Base-by-base conservation (phyloP, 2,329 filamentous ascomycete genomes). In the Grosmannia huntii region DNA sequence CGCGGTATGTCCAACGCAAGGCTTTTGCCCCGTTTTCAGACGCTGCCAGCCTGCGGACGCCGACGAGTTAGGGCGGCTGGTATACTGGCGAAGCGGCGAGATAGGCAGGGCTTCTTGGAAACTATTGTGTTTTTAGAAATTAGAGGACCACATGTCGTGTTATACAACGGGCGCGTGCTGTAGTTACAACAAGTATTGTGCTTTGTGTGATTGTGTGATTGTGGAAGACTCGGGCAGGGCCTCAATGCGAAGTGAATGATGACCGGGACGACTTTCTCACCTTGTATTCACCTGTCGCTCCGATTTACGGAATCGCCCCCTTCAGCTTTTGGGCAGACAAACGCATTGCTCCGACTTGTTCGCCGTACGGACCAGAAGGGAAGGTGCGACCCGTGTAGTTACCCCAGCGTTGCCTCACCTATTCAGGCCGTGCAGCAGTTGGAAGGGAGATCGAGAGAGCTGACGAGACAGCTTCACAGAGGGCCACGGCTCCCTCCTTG, bases 21-120 rank as follows among this genome's bases (percentile, higher is more conserved):
- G 53, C 44, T 0, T 71, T 70, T 57, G 58, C 53, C 23, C 71
- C 71, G 5, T 72, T 71, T 56, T 57, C 57, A 21, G 66, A 68
- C 44, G 25, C 25, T 4, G 41, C 25, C 14, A 14, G 25, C 19
- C 19, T 36, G 16, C 41, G 21, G 19, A 2, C 3, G 16, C 41
- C 16, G 19, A 19, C 41, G 41, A 44, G 19, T 19, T n/a, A n/a
- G 16, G 41, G 41, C 16, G 6, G 38, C 16, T 44, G n/a, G n/a
- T n/a, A n/a, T n/a, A n/a, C n/a, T 38, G 36, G 36, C 36, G 9
- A 21, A 11, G 44, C 44, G n/a, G 19, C 44, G 44, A 46, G n/a
- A 46, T n/a, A 21, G 46, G 23, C 46, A 49, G 46, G 19, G 16
- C 19, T 44, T 44, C 21, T n/a, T 44, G n/a, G 41, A 19, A 44